phyloP scores from a whole-genome alignment of 78 protist genomes.

The Neovahlkampfia damariscottae region DNA sequence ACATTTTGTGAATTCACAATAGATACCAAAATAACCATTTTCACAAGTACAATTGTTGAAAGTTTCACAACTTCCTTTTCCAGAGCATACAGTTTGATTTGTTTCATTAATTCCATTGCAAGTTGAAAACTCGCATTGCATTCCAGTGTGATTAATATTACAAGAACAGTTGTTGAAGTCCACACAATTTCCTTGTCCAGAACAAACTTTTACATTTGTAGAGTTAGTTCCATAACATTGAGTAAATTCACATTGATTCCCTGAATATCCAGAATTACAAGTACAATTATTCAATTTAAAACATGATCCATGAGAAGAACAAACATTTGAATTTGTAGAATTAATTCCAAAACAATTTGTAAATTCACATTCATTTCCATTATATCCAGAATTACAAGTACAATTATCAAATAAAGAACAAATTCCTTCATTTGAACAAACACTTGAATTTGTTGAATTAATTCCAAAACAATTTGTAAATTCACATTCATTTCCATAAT shows the following conservation, averaged over 20 bases:
- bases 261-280: background rate
- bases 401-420: background rate
- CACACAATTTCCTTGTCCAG: background rate
- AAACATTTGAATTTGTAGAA: background rate
- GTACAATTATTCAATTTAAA: background rate
- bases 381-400: no score
- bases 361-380: no score
- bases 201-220: background rate
- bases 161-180: background rate
- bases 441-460: background rate
- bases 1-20: background rate
- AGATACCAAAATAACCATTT: background rate
- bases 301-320: background rate
- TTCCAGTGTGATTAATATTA: background rate
- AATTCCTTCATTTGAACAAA: background rate
- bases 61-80: background rate
- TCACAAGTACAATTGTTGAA: background rate
- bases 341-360: no score
- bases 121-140: background rate
- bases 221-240: background rate
- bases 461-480: background rate
- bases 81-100: background rate
- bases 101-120: background rate
- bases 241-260: background rate
- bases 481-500: background rate